Evolutionary conservation across 371 early-diverging fungal genomes (phyloP).

Genomic region (Mucor circinelloides): DNA sequence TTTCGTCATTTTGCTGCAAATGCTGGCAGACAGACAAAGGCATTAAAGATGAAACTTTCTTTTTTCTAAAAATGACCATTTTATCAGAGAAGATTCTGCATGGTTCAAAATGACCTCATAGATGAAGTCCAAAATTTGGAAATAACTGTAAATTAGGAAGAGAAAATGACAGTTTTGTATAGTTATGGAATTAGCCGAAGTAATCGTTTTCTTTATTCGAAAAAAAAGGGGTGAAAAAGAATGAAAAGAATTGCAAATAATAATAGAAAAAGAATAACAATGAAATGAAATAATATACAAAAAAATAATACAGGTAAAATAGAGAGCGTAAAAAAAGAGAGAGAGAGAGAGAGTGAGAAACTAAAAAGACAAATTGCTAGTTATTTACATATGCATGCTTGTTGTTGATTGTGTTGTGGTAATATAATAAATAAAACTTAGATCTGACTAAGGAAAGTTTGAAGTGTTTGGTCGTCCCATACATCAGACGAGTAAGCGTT

Average conservation of each 20-base stretch:
- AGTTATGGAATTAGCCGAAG: neutral
- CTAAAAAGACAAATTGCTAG: neutral
- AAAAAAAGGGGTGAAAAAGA: neutral
- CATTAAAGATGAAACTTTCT: neutral
- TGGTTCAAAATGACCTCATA: neutral
- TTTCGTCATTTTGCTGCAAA: too few species aligned
- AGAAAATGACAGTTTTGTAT: neutral
- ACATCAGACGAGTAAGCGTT: neutral
- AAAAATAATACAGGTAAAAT: neutral
- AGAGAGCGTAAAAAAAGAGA: too few species aligned
- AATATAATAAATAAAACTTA: neutral
- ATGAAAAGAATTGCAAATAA: neutral
- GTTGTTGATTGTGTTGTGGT: neutral
- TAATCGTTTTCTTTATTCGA: neutral
- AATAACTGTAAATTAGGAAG: neutral
- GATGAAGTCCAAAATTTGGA: neutral
- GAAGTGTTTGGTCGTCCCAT: constrained; percentile 23
- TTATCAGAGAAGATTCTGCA: neutral
- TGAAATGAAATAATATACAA: neutral
- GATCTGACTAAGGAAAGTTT: constrained; percentile 17
- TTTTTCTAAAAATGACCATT: neutral
- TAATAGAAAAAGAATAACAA: neutral
- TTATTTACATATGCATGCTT: constrained; percentile 5
- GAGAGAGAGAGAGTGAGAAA: neutral
- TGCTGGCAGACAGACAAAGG: too few species aligned